phyloP scores from a whole-genome alignment of 345 rosid genomes.

The Populus simonii region DNA sequence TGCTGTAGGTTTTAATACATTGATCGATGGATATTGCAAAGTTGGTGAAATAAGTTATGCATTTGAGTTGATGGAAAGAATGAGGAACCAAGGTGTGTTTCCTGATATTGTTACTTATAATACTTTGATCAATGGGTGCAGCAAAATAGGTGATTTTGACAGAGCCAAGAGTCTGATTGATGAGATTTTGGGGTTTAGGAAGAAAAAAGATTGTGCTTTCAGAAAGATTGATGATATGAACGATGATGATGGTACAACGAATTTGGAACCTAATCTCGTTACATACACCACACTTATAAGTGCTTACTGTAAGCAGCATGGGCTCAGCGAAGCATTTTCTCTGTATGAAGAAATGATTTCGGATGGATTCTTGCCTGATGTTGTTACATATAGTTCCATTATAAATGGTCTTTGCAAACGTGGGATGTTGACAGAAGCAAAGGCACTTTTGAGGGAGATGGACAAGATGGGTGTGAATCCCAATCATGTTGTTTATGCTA shows the following conservation, averaged over 20 bases:
- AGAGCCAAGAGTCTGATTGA: conserved; percentile 53
- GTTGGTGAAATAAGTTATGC: conserved; percentile 41
- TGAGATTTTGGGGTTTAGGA: conserved; percentile 36
- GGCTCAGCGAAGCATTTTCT: conserved; percentile 55
- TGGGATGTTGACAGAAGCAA: conserved; percentile 58
- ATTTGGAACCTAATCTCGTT: conserved; percentile 51
- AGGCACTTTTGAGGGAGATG: conserved; percentile 60
- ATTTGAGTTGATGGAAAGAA: conserved; percentile 38
- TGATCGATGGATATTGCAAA: conserved; percentile 54
- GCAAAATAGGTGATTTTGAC: conserved; percentile 56
- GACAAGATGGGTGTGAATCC: conserved; percentile 61
- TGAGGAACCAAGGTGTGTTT: conserved; percentile 42
- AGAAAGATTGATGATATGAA: conserved; percentile 2
- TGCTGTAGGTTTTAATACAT: conserved; percentile 45
- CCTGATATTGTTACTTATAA: conserved; percentile 61
- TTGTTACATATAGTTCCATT: conserved; percentile 71
- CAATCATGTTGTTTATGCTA: conserved; percentile 63
- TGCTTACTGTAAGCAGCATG: conserved; percentile 54
- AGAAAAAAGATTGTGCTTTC: conserved; percentile 3
- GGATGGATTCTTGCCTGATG: conserved; percentile 62
- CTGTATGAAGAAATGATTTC: conserved; percentile 58
- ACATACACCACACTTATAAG: conserved; percentile 67
- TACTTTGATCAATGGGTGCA: conserved; percentile 55
- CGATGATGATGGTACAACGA: conserved; percentile 3
- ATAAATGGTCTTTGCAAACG: conserved; percentile 67